Evolutionary conservation across 2,329 filamentous ascomycete species (phyloP).

Genomic region (Colletotrichum orchidophilum): DNA sequence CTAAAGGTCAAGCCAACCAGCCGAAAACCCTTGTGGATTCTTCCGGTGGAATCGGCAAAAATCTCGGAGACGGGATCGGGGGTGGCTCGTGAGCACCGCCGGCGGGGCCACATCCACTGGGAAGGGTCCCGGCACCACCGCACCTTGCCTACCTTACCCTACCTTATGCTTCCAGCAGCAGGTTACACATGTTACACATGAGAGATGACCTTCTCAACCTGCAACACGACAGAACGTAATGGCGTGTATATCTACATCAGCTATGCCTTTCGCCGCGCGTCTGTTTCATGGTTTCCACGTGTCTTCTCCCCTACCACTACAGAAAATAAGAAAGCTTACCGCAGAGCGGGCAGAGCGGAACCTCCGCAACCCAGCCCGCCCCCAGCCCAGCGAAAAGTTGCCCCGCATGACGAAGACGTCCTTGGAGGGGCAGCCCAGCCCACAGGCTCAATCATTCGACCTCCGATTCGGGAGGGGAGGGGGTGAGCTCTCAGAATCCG

Average conservation of each 20-base stretch:
- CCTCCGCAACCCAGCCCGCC: neutral
- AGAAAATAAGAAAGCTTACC: too few relatives aligned
- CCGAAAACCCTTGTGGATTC: neutral
- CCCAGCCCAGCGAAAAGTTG: neutral
- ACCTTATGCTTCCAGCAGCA: neutral
- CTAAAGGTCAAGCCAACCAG: too few relatives aligned
- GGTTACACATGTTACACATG: neutral
- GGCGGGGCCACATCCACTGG: neutral
- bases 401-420: constrained; percentile 26
- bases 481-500: neutral
- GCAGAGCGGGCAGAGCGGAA: neutral
- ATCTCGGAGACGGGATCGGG: constrained; percentile 2
- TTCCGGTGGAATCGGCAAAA: neutral
- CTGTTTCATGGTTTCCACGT: too few relatives aligned
- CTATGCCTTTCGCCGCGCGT: neutral
- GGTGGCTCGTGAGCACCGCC: neutral
- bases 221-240: constrained; percentile 9
- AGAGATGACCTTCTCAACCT: constrained; percentile 8
- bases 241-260: neutral
- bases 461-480: neutral
- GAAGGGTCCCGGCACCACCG: neutral
- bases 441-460: too few relatives aligned
- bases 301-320: neutral
- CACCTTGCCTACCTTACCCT: too few relatives aligned
- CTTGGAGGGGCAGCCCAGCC: constrained; percentile 23